Percentiles rank a stretch among this genome's conserved stretches.
phyloP scores from a whole-genome alignment of 1,284 basidiomycete species.

The Ganoderma leucocontextum region DNA sequence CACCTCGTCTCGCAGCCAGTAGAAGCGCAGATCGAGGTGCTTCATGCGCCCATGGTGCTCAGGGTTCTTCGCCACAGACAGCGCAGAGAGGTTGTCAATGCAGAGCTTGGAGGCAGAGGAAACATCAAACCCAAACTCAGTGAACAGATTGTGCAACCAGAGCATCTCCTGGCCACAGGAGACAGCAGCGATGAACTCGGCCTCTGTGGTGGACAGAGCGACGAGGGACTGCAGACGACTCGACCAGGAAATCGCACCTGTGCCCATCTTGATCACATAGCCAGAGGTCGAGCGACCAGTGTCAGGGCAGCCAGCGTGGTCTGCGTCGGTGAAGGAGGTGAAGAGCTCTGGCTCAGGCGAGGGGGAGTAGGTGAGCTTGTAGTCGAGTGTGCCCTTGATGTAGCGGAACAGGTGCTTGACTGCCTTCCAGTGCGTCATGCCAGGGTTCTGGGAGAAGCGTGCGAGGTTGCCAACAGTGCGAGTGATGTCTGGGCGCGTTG shows the following conservation, averaged over 20 bases:
- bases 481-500: conserved; percentile 23
- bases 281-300: conserved; percentile 6
- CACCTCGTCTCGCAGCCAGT: too few relatives aligned
- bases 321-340: neutral
- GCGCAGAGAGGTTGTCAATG: too few relatives aligned
- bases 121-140: too few relatives aligned
- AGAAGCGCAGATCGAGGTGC: too few relatives aligned
- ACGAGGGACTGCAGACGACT: conserved; percentile 16
- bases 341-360: neutral
- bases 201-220: conserved; percentile 12
- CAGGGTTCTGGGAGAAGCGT: conserved; percentile 22
- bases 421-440: conserved; percentile 32
- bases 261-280: conserved; percentile 13
- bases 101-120: too few relatives aligned
- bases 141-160: too few relatives aligned
- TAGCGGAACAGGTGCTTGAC: conserved; percentile 34
- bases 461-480: conserved; percentile 19
- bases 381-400: conserved; percentile 28
- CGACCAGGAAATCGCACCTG: conserved; percentile 22
- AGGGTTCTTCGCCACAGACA: too few relatives aligned
- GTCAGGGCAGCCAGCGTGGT: conserved; percentile 17
- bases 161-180: too few relatives aligned
- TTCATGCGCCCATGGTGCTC: too few relatives aligned
- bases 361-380: conserved; percentile 1
- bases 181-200: neutral